Percentiles rank a stretch among this genome's conserved stretches.
Conservation (phyloP, 1,139 yeast genomes). For the Geotrichum fermentans region DNA sequence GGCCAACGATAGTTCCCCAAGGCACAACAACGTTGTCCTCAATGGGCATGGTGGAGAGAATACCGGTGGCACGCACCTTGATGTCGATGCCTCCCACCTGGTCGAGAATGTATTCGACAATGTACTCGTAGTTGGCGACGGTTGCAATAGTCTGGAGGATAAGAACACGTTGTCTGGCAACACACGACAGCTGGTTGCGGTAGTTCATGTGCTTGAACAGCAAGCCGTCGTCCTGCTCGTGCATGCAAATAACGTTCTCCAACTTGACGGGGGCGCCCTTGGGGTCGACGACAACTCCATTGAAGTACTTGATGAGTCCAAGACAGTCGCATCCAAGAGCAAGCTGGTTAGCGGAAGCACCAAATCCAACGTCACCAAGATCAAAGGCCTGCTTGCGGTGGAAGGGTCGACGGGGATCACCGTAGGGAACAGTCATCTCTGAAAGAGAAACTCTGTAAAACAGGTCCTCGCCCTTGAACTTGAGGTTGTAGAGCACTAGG, state of each 20-base stretch:
- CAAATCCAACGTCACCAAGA: constrained; percentile 87
- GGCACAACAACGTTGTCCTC: constrained; percentile 61
- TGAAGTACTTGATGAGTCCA: constrained; percentile 78
- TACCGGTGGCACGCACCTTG: constrained; percentile 87
- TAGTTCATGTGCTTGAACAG: constrained; percentile 80
- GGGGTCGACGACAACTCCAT: constrained; percentile 55
- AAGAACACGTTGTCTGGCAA: constrained; percentile 80
- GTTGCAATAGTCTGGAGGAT: constrained; percentile 83
- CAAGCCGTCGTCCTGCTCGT: constrained; percentile 82
- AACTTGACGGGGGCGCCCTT: constrained; percentile 62
- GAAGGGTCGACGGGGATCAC: constrained; percentile 84
- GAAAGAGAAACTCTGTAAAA: constrained; percentile 75
- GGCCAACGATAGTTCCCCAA: constrained; percentile 81
- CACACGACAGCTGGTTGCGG: constrained; percentile 67
- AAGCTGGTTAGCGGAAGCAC: constrained; percentile 69
- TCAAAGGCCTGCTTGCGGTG: constrained; percentile 92
- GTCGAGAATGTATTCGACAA: constrained; percentile 69
- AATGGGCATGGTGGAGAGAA: constrained; percentile 62
- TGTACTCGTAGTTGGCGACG: constrained; percentile 86
- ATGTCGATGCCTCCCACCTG: constrained; percentile 80
- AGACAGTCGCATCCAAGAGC: constrained; percentile 84
- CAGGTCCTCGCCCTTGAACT: constrained; percentile 74
- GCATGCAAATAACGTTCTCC: constrained; percentile 80
- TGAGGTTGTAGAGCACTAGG: constrained; percentile 67
- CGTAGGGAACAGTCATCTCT: constrained; percentile 92